phyloP scores from a whole-genome alignment of 2,329 filamentous ascomycete species.

The Geosmithia putterillii region DNA sequence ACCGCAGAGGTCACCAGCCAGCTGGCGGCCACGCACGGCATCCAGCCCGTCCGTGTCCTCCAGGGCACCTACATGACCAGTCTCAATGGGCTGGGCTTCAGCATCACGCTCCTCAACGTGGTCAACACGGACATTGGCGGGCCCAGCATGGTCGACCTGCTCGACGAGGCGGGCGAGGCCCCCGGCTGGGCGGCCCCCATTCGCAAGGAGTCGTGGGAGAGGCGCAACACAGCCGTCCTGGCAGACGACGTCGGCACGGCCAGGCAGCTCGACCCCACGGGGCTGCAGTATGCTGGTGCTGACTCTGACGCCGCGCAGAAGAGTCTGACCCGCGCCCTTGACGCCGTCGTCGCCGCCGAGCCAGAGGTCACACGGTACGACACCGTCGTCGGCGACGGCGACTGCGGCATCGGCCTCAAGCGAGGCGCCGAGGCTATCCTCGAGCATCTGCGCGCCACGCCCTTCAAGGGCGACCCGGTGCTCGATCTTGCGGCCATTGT shows the following conservation, averaged over 20 bases:
- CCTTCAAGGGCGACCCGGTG: constrained; percentile 37
- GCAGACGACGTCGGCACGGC: constrained; percentile 21
- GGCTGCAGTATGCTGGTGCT: constrained; percentile 29
- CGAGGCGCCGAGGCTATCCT: constrained; percentile 66
- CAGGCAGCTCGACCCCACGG: constrained; percentile 29
- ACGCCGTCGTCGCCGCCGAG: constrained; percentile 52
- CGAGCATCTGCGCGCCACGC: constrained; percentile 29
- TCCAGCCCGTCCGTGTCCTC: constrained; percentile 52
- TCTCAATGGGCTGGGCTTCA: constrained; percentile 65
- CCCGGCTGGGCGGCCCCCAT: constrained; percentile 59
- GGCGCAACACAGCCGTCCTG: constrained; percentile 33
- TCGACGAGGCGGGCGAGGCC: constrained; percentile 58
- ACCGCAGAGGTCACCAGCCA: constrained; percentile 56
- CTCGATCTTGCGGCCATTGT: constrained; percentile 40
- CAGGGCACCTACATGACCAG: constrained; percentile 69
- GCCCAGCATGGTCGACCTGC: constrained; percentile 52
- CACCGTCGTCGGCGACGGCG: constrained; percentile 80
- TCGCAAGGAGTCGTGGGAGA: constrained; percentile 50
- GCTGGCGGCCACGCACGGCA: constrained; percentile 41
- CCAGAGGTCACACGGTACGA: constrained; percentile 62
- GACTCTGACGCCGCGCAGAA: constrained; percentile 37
- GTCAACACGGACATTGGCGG: constrained; percentile 44
- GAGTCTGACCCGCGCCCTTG: constrained; percentile 43
- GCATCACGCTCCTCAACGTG: constrained; percentile 56
- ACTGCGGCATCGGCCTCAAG: constrained; percentile 79